Evolutionary conservation across 2,329 filamentous ascomycete species (phyloP).

Genomic region (Clonostachys chloroleuca): DNA sequence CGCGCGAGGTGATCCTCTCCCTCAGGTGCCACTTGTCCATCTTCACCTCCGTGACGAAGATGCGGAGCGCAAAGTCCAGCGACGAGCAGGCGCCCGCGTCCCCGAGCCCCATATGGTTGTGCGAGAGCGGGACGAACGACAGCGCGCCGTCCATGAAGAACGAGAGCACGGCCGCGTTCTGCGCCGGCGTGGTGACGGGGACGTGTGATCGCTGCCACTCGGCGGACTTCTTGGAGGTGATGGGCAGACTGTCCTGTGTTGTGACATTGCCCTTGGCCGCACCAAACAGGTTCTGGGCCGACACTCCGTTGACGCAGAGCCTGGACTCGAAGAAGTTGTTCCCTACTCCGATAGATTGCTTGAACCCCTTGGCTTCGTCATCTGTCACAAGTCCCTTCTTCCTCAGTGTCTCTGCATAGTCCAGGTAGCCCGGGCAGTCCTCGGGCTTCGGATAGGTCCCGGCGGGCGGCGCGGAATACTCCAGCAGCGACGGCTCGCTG

Average conservation of each 20-base stretch:
- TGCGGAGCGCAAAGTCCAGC: slow-evolving; percentile 44
- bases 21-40: slow-evolving; percentile 34
- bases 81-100: slow-evolving; percentile 37
- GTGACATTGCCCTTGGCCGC: slow-evolving; percentile 32
- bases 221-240: slow-evolving; percentile 28
- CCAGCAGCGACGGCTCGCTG: slow-evolving; percentile 24
- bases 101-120: slow-evolving; percentile 33
- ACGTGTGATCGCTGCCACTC: slow-evolving; percentile 31
- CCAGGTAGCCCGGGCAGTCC: slow-evolving; percentile 12
- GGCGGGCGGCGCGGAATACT: slow-evolving; percentile 29
- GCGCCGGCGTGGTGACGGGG: slow-evolving; percentile 11
- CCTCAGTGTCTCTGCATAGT: slow-evolving; percentile 1
- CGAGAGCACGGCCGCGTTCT: slow-evolving; percentile 28
- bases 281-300: slow-evolving; percentile 36
- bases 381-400: slow-evolving; percentile 4
- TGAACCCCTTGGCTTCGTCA: slow-evolving; percentile 12
- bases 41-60: slow-evolving; percentile 31
- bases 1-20: slow-evolving; percentile 30
- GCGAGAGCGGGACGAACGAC: slow-evolving; percentile 35
- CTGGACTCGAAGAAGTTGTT: slow-evolving; percentile 24
- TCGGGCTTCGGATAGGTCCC: slow-evolving; percentile 15
- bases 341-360: slow-evolving; percentile 18
- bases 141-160: slow-evolving; percentile 40
- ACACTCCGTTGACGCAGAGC: slow-evolving; percentile 30
- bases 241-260: slow-evolving; percentile 15